phyloP scores from a whole-genome alignment of 2,329 filamentous ascomycete genomes.

The Trichoderma hamatum region DNA sequence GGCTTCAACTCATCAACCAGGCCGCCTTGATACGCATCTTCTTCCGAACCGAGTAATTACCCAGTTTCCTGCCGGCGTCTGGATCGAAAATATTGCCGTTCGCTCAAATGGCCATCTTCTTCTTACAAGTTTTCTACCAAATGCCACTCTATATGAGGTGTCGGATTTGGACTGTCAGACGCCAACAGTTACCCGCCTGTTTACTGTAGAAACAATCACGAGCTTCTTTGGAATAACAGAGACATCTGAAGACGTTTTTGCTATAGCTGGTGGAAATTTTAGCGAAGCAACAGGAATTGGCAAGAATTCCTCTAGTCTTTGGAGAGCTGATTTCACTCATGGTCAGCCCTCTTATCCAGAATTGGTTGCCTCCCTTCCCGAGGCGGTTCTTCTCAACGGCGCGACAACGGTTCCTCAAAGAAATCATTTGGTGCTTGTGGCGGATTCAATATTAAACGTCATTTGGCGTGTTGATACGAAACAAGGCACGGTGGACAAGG shows the following conservation, averaged over 20 bases:
- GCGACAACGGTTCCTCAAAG: background rate
- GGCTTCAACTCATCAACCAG: background rate
- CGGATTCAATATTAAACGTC: background rate
- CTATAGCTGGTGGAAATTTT: background rate
- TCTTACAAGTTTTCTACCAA: conserved; percentile 21
- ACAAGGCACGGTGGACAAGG: background rate
- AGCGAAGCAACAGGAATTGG: background rate
- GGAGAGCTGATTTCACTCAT: background rate
- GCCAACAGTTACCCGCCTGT: background rate
- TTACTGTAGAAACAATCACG: conserved; percentile 10
- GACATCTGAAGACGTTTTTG: background rate
- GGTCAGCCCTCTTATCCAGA: background rate
- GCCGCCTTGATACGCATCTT: background rate
- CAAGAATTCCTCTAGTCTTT: background rate
- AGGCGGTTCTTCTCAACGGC: background rate
- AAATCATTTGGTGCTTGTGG: background rate
- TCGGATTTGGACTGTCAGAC: background rate
- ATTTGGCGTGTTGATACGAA: background rate
- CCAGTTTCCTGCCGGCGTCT: conserved; percentile 17
- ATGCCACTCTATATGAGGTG: conserved; percentile 25
- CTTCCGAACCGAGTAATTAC: background rate
- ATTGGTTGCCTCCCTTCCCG: background rate
- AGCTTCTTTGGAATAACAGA: background rate
- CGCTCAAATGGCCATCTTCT: conserved; percentile 29
- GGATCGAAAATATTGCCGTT: conserved; percentile 30